Conservation (phyloP, 768 basidiomycete genomes). For the Cyclocybe cylindracea region DNA sequence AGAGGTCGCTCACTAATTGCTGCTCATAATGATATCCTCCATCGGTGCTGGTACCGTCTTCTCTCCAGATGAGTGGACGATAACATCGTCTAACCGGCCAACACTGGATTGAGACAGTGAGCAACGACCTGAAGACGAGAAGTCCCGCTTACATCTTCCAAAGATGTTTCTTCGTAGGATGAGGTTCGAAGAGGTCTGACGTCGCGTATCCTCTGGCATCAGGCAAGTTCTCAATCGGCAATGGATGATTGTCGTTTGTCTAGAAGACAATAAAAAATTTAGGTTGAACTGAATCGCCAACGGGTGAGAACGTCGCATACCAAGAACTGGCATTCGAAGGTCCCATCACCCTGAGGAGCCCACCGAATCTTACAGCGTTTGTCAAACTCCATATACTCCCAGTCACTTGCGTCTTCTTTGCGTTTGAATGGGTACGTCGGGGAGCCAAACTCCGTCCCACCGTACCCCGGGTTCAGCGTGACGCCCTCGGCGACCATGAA, state of each 20-base stretch:
- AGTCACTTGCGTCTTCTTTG: constrained; percentile 21
- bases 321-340: constrained; percentile 39
- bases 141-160: constrained; percentile 40
- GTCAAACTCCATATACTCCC: constrained; percentile 33
- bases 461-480: constrained; percentile 30
- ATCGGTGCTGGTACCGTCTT: constrained; percentile 36
- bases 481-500: constrained; percentile 33
- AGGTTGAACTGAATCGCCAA: neutral
- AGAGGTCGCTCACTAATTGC: constrained; percentile 19
- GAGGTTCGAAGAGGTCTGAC: constrained; percentile 42
- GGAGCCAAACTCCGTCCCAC: constrained; percentile 36
- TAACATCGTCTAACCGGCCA: constrained; percentile 40
- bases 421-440: constrained; percentile 12
- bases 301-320: constrained; percentile 17
- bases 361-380: constrained; percentile 30
- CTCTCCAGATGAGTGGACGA: constrained; percentile 33
- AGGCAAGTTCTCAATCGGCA: constrained; percentile 35
- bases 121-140: neutral
- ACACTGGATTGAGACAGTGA: constrained; percentile 24
- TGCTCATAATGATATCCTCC: constrained; percentile 23
- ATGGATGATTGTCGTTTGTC: constrained; percentile 30
- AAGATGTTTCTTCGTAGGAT: constrained; percentile 40
- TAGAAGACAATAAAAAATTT: constrained; percentile 6
- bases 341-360: constrained; percentile 36
- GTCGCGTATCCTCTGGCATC: constrained; percentile 42